Evolutionary conservation across 2,329 filamentous ascomycete species (phyloP).

Genomic region (Aspergillus pseudoviridinutans): DNA sequence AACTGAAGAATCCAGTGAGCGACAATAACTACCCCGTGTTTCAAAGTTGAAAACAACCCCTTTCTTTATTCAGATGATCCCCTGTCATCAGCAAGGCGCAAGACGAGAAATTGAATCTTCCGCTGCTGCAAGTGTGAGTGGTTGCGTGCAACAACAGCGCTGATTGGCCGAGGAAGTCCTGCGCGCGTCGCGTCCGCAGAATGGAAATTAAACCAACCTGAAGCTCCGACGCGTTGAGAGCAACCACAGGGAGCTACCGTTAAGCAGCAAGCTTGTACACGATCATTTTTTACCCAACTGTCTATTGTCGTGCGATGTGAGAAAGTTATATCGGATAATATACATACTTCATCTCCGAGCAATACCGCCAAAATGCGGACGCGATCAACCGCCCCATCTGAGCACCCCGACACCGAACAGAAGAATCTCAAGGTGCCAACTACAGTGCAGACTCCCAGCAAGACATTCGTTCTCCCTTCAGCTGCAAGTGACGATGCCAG

Average conservation of each 20-base stretch:
- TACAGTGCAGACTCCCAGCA: conserved; percentile 33
- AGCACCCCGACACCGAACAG: conserved; percentile 11
- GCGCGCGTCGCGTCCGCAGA: conserved; percentile 25
- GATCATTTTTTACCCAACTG: neutral
- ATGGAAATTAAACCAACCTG: conserved; percentile 4
- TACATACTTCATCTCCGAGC: neutral
- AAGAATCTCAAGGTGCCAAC: conserved; percentile 20
- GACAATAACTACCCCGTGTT: conserved; percentile 1
- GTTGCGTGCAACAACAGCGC: neutral
- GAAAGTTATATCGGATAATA: neutral
- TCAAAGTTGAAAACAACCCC: neutral
- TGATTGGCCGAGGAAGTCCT: conserved; percentile 23
- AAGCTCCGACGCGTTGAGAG: neutral
- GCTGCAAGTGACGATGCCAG: conserved; percentile 49
- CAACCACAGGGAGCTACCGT: neutral
- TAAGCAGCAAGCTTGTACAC: neutral
- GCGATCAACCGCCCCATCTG: conserved; percentile 13
- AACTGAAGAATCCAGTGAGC: neutral
- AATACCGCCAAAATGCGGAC: conserved; percentile 23
- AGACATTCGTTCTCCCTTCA: conserved; percentile 56
- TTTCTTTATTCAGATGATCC: neutral
- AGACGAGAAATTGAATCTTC: conserved; percentile 18
- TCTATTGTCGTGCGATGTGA: neutral
- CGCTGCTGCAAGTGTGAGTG: conserved; percentile 8
- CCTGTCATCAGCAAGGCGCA: conserved; percentile 5